phyloP scores from a whole-genome alignment of 495 filamentous ascomycete species.

The Staphylotrichum longicolle region DNA sequence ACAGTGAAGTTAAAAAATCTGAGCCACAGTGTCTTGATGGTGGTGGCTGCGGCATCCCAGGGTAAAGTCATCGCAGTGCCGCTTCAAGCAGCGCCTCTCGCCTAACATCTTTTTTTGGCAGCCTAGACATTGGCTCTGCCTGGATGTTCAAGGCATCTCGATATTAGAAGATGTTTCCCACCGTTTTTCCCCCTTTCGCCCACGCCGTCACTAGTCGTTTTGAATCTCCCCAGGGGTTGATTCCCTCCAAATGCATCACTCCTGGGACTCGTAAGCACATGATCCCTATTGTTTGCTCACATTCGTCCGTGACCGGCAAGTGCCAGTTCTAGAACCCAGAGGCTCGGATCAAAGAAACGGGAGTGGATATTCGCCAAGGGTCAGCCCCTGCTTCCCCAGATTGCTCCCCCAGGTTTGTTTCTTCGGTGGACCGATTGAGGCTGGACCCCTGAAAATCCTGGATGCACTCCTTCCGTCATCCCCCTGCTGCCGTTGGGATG shows the following conservation, averaged over 20 bases:
- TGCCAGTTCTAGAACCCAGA: conserved; percentile 3
- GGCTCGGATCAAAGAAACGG: not conserved
- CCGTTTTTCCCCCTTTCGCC: not conserved
- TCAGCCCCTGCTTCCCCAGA: conserved; percentile 20
- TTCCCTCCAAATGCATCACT: not conserved
- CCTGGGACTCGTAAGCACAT: not conserved
- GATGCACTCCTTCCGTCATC: not conserved
- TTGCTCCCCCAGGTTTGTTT: conserved; percentile 8
- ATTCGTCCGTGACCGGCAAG: not conserved
- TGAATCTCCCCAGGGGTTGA: not conserved
- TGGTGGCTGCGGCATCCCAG: not conserved
- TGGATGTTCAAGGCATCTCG: no score
- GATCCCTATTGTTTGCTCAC: not conserved
- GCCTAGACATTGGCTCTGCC: no score
- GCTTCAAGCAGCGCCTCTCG: not conserved
- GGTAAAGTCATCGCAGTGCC: not conserved
- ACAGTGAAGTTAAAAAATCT: conserved; percentile 50
- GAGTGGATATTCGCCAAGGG: conserved; percentile 15
- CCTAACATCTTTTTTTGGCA: conserved; percentile 8
- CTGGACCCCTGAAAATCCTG: conserved; percentile 10
- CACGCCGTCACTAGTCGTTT: not conserved
- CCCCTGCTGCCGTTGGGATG: conserved; percentile 16
- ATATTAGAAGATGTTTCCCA: not conserved
- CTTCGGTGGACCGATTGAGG: conserved; percentile 12
- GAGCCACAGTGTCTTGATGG: conserved; percentile 31